These are phyloP conservation scores for Eucalyptus albens DNA, from an alignment of 345 rosid genomes.

Conservation along the genomic window DNA sequence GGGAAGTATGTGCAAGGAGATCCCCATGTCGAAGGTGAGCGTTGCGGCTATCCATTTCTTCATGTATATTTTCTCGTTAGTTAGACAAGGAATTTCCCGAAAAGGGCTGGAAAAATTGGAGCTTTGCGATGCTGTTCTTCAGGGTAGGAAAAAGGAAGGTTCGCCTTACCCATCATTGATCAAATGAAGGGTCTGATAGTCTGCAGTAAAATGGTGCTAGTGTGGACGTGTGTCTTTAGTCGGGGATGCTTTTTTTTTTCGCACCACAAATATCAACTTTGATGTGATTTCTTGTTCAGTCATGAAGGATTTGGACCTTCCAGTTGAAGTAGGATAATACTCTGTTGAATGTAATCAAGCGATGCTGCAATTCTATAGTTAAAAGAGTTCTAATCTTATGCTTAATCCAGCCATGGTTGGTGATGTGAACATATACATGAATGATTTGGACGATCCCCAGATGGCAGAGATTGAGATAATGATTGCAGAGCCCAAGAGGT, in stretches of 20 bases:
- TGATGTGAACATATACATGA: conserved; percentile 91
- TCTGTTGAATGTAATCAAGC: not conserved
- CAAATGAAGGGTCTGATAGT: not conserved
- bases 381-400: not conserved
- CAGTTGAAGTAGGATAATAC: not conserved
- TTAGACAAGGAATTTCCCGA: not conserved
- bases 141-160: not conserved
- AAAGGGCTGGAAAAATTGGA: not conserved
- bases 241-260: not conserved
- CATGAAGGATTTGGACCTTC: not conserved
- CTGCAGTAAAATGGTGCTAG: not conserved
- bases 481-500: conserved; percentile 88
- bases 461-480: conserved; percentile 86
- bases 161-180: not conserved
- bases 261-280: not conserved
- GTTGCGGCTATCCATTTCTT: not conserved
- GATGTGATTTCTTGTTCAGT: not conserved
- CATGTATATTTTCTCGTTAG: not conserved
- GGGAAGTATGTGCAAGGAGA: conserved; percentile 50
- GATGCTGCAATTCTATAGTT: not conserved
- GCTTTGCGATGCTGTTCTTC: not conserved
- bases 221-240: not conserved
- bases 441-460: conserved; percentile 73
- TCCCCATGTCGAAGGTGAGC: conserved; percentile 64
- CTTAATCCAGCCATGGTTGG: conserved; percentile 51